Evolutionary conservation across 257 asterid genomes (phyloP), one percentile per base, ranked within the genome.

Genomic region (Orobanche coerulescens): DNA sequence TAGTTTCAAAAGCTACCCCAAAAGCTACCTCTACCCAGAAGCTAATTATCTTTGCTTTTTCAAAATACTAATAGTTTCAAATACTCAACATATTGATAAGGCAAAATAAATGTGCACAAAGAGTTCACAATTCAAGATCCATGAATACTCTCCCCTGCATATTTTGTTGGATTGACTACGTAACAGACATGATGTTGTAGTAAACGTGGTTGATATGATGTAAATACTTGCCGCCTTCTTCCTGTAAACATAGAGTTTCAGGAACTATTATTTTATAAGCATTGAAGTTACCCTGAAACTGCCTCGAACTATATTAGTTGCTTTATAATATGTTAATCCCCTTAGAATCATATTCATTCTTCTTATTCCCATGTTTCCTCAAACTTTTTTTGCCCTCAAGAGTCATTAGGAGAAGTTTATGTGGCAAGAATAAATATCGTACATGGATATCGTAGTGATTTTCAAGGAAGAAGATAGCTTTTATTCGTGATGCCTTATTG

Each of bases 301-400:
- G 9, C 6, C 62, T 65, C 11, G 43, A 50, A 43, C 14, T 31
- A 19, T 55, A 55, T 2, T 51, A 44, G 6, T 28, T 65, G 53
- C 36, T 14, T 25, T 43, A 50, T 28, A 5, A 37, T 34, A 25
- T 58, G 22, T 55, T 15, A 59, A 10, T 18, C 58, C 49, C 50
- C 26, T 49, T 58, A 24, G 18, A 37, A 25, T 1, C 14, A 24
- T 9, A 37, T 37, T 37, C 12, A 14, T n/a, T 42, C 13, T 23
- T 62, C 44, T 53, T 15, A 55, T 50, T 68, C 12, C 51, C 18
- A 6, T 65, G 24, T 33, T 44, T 60, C 62, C 54, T 55, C 24
- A 54, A 59, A 23, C 20, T 31, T 53, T 5, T 61, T 12, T 6
- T 68, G 49, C 55, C 51, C 10, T 55, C 42, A 30, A 33, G 39